Evolutionary conservation across 2,329 filamentous ascomycete genomes (phyloP).

Genomic region (Colletotrichum incanum): DNA sequence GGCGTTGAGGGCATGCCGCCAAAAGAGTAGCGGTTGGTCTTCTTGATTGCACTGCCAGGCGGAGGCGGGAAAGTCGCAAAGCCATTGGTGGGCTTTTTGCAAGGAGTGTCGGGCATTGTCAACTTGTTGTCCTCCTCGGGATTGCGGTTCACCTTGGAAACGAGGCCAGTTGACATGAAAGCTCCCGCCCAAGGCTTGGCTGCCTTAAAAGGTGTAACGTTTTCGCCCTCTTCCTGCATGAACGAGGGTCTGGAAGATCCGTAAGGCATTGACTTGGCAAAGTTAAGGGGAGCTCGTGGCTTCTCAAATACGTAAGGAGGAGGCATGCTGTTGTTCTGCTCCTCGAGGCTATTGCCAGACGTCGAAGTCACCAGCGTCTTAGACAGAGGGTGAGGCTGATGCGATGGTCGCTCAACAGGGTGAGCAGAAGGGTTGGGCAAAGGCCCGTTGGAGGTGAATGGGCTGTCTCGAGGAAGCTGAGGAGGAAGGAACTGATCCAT

Average conservation of each 20-base stretch:
- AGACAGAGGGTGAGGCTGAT: conserved; percentile 86
- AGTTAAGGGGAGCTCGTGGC: conserved; percentile 67
- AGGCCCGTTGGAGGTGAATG: conserved; percentile 71
- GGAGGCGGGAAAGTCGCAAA: conserved; percentile 77
- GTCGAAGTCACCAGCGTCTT: conserved; percentile 90
- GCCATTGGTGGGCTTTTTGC: conserved; percentile 85
- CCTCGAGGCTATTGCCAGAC: conserved; percentile 82
- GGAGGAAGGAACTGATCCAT: conserved; percentile 83
- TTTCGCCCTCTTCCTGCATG: conserved; percentile 41
- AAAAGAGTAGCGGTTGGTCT: conserved; percentile 81
- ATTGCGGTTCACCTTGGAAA: conserved; percentile 94
- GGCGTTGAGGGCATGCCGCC: conserved; percentile 83
- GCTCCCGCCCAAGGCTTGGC: conserved; percentile 85
- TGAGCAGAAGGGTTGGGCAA: conserved; percentile 70
- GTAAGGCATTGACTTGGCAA: conserved; percentile 83
- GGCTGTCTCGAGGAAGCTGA: conserved; percentile 72
- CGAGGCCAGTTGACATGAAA: conserved; percentile 93
- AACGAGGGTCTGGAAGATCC: conserved; percentile 59
- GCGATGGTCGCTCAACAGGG: conserved; percentile 60
- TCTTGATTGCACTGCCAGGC: conserved; percentile 73
- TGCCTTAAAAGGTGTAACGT: conserved; percentile 71
- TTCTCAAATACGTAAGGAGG: conserved; percentile 72
- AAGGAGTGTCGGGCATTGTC: conserved; percentile 93
- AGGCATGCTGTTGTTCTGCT: conserved; percentile 66
- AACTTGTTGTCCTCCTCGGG: conserved; percentile 77